phyloP scores from a whole-genome alignment of 768 basidiomycete genomes.

The Mycena galericulata region DNA sequence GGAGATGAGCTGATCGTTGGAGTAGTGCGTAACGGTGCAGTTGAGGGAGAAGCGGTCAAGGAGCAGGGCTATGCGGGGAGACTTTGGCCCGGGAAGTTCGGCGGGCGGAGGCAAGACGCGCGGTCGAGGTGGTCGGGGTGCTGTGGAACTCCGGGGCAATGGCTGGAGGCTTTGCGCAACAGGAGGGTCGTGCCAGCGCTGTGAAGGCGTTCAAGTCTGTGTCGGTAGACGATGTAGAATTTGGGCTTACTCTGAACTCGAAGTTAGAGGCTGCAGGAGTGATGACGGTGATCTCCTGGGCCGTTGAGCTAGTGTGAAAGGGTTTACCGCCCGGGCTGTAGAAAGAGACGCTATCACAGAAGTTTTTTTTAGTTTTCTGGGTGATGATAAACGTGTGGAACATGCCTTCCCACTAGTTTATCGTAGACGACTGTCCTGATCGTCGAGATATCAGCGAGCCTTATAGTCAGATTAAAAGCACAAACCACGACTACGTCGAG shows the following conservation, averaged over 20 bases:
- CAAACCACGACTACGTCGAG: constrained; percentile 43
- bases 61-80: constrained; percentile 82
- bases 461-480: constrained; percentile 6
- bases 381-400: constrained; percentile 36
- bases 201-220: constrained; percentile 27
- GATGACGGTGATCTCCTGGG: constrained; percentile 83
- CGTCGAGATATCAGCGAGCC: constrained; percentile 11
- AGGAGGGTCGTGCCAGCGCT: constrained; percentile 78
- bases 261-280: constrained; percentile 68
- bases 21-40: constrained; percentile 77
- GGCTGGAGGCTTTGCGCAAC: too few relatives aligned
- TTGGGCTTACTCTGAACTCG: constrained; percentile 61
- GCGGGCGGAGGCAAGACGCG: constrained; percentile 37
- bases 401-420: constrained; percentile 26
- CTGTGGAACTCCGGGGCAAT: too few relatives aligned
- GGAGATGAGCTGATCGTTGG: constrained; percentile 76
- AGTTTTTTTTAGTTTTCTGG: constrained; percentile 74
- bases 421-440: constrained; percentile 20
- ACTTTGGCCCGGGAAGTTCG: constrained; percentile 72
- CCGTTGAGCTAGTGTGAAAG: constrained; percentile 84
- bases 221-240: constrained; percentile 6
- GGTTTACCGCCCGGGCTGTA: constrained; percentile 81
- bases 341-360: constrained; percentile 85
- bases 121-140: constrained; percentile 37
- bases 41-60: constrained; percentile 79